Percentiles rank a stretch among this genome's conserved stretches.
Conservation (phyloP, 2,329 filamentous ascomycete genomes). For the Aspergillus hiratsukae region DNA sequence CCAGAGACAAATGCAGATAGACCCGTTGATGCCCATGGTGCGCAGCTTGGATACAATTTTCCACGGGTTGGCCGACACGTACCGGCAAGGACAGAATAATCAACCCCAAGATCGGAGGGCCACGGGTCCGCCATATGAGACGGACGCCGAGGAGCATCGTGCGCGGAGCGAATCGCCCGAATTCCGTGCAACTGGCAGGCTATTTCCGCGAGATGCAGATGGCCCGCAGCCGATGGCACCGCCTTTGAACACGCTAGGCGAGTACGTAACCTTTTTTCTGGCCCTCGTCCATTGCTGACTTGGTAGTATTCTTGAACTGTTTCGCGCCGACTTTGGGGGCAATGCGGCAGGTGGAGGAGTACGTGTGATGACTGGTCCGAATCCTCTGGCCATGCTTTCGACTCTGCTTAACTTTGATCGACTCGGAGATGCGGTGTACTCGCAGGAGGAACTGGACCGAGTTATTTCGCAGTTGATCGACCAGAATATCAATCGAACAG, state of each 20-base stretch:
- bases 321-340: constrained; percentile 20
- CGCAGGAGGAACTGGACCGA: constrained; percentile 83
- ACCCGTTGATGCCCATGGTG: constrained; percentile 27
- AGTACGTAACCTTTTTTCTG: constrained; percentile 35
- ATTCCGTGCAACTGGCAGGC: constrained; percentile 22
- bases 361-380: constrained; percentile 20
- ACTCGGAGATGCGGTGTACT: constrained; percentile 79
- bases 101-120: background rate
- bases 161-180: constrained; percentile 10
- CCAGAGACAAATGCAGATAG: constrained; percentile 12
- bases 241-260: constrained; percentile 45
- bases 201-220: constrained; percentile 50
- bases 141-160: constrained; percentile 4
- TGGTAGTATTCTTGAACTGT: constrained; percentile 24
- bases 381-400: constrained; percentile 46
- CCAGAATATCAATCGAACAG: constrained; percentile 66
- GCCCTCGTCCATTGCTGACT: constrained; percentile 3
- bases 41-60: constrained; percentile 45
- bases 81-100: constrained; percentile 14
- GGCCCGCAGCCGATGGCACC: constrained; percentile 45
- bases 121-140: constrained; percentile 1
- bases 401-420: constrained; percentile 36
- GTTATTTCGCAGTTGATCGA: constrained; percentile 89
- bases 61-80: constrained; percentile 40
- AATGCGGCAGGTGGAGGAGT: constrained; percentile 10